Evolutionary conservation across 345 rosid genomes (phyloP).

Genomic region (Salix suchowensis): DNA sequence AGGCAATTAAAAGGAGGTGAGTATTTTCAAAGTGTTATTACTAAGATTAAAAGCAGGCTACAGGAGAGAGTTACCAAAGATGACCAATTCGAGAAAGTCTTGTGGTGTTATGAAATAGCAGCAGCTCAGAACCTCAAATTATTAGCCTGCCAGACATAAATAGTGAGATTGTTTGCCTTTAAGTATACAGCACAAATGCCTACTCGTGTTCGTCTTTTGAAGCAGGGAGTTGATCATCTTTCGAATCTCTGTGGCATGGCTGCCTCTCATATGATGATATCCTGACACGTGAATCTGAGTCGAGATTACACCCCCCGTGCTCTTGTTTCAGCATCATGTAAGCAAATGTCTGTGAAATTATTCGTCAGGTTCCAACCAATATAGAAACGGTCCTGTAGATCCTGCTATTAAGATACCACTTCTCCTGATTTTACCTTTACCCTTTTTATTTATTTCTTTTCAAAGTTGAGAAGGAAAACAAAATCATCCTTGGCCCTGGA

Average conservation of each 20-base stretch:
- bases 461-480: no score
- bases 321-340: not conserved
- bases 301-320: no score
- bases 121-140: not conserved
- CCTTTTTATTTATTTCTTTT: not conserved
- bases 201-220: not conserved
- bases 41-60: not conserved
- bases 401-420: not conserved
- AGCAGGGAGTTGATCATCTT: no score
- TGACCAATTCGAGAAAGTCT: not conserved
- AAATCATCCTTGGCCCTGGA: no score
- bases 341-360: not conserved
- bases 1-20: not conserved
- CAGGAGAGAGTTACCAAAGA: not conserved
- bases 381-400: not conserved
- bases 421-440: not conserved
- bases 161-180: not conserved
- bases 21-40: not conserved
- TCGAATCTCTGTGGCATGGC: not conserved
- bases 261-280: not conserved
- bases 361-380: not conserved
- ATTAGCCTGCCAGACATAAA: not conserved
- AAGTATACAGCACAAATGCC: constrained; percentile 1
- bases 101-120: not conserved
- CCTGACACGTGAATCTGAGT: not conserved